Base-by-base conservation (phyloP, 306 rosid species). In the Cicer cuneatum region DNA sequence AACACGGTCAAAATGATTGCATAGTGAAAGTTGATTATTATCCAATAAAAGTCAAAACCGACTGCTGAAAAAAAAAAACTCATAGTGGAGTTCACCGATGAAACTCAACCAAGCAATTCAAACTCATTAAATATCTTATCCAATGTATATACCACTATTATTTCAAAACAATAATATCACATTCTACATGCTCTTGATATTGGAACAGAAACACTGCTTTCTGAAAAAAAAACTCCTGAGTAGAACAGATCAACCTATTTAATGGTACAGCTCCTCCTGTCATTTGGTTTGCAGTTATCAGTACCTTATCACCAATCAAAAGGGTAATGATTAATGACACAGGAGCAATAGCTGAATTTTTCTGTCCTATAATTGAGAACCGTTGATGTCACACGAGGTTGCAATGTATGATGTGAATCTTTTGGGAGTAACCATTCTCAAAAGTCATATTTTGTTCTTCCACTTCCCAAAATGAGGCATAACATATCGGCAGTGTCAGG, bases 401-500 rank as follows among this genome's bases (percentile, higher is more conserved):
- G 15, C 16, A 29, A 19, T 8, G 67, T 52, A 54, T 47, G 53
- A 37, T 21, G 16, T 62, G 66, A 78, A 45, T 8, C 39, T 7
- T 47, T n/a, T 24, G 10, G 47, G 35, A 37, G 14, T 72, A 52
- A 75, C 5, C 24, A 24, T 67, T 12, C 49, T 68, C 87, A 92
- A 80, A 91, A 94, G 76, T 94, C 97, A 61, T 94, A 88, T 81
- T 94, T 94, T 2, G 96, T 90, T 78, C 98, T 85, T 21, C 95
- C 97, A 82, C 97, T 94, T 56, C 75, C 84, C 76, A 94, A 60
- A 77, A 94, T 77, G 64, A 91, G 95, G 83, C 98, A 94, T 82
- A 90, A 73, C 98, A 90, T 88, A 82, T 91, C 91, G 19, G 87
- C 67, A 37, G 87, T 83, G 66, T 83, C 76, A 18, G 69, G 74